Conservation (phyloP, 2,329 filamentous ascomycete genomes). For the Lecanosticta acicola region DNA sequence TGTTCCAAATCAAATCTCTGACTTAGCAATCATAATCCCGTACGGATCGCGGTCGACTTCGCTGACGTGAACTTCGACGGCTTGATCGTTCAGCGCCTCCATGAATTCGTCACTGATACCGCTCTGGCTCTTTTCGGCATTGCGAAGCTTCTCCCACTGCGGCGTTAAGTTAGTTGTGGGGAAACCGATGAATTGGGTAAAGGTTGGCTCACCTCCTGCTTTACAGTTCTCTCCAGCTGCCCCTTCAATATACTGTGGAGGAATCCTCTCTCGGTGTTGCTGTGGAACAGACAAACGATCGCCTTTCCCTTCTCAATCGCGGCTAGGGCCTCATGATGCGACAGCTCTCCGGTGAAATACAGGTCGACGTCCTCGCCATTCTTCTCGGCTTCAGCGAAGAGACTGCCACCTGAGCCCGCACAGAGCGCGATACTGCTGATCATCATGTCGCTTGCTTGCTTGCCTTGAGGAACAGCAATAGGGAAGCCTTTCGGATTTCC, state of each 20-base stretch:
- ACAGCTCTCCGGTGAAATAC: conserved; percentile 86
- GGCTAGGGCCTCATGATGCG: conserved; percentile 83
- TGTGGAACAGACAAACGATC: conserved; percentile 84
- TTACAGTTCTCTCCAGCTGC: conserved; percentile 57
- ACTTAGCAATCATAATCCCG: conserved; percentile 56
- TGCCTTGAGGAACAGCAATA: conserved; percentile 57
- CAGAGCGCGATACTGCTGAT: conserved; percentile 76
- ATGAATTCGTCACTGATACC: conserved; percentile 36
- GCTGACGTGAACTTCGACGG: conserved; percentile 66
- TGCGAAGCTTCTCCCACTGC: conserved; percentile 46
- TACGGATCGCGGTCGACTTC: conserved; percentile 82
- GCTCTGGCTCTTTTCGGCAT: conserved; percentile 36
- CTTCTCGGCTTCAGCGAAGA: conserved; percentile 57
- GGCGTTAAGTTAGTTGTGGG: too few species aligned
- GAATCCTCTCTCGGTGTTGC: conserved; percentile 85
- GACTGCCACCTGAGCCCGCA: conserved; percentile 76
- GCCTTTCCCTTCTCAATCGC: conserved; percentile 78
- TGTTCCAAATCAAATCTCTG: conserved; percentile 18
- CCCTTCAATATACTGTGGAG: conserved; percentile 64
- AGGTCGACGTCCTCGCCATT: conserved; percentile 59
- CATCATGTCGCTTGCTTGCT: conserved; percentile 47
- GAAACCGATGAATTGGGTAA: too few species aligned
- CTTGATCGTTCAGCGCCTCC: conserved; percentile 48
- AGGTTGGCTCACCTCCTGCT: conserved; percentile 40
- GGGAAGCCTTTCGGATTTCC: conserved; percentile 62